These are phyloP conservation scores for Calvatia gigantea DNA, from an alignment of 768 basidiomycete species.

Conservation along the genomic window DNA sequence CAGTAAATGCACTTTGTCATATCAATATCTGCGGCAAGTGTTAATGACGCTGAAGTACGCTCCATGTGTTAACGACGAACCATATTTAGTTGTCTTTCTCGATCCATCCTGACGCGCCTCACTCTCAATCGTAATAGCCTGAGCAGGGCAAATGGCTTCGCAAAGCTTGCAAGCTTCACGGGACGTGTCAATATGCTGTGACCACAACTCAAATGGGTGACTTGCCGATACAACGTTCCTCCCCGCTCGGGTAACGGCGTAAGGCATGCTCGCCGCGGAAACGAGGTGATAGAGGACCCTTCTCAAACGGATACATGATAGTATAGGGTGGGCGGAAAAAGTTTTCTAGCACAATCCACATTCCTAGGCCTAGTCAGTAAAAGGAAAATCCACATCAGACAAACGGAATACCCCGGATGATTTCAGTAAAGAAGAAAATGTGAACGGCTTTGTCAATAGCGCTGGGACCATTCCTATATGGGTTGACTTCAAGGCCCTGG, in stretches of 20 bases:
- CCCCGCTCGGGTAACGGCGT: slow-evolving; percentile 93
- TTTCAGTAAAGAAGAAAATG: slow-evolving; percentile 98
- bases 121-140: slow-evolving; percentile 99
- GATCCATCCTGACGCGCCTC: slow-evolving; percentile 95
- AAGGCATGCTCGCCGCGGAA: slow-evolving; percentile 99
- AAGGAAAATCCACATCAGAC: slow-evolving; percentile 2
- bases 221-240: slow-evolving; percentile 98
- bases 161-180: slow-evolving; percentile 92
- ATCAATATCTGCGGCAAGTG: slow-evolving; percentile 72
- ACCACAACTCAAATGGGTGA: slow-evolving; percentile 12
- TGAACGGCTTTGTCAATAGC: slow-evolving; percentile 96
- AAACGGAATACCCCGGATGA: slow-evolving; percentile 70
- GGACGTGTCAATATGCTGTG: slow-evolving; percentile 5
- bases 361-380: slow-evolving; percentile 53
- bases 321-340: slow-evolving; percentile 96
- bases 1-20: slow-evolving; percentile 99
- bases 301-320: slow-evolving; percentile 98
- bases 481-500: slow-evolving; percentile 53
- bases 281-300: slow-evolving; percentile 94
- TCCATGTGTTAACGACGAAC: slow-evolving; percentile 35
- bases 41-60: slow-evolving; percentile 9
- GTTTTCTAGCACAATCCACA: slow-evolving; percentile 95
- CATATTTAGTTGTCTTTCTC: slow-evolving; percentile 96
- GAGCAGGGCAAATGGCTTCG: slow-evolving; percentile 98
- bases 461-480: slow-evolving; percentile 77